Base-by-base conservation (phyloP, 75 land plant species). In the Picea glauca region DNA sequence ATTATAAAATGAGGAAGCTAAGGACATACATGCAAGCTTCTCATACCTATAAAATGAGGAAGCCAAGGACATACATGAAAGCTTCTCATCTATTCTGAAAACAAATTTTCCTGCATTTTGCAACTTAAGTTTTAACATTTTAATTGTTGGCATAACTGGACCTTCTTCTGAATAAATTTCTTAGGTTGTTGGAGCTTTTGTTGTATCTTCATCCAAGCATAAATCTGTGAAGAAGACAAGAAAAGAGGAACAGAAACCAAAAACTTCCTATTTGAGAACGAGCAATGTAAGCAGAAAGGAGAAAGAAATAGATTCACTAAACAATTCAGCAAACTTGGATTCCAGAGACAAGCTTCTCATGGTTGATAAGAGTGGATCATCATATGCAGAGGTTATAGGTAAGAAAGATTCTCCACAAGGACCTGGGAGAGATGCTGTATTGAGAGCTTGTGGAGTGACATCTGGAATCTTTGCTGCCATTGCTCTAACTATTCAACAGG, bases 401-500 rank as follows among this genome's bases (percentile, higher is more conserved):
- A 13, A 72, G 21, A 33, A 66, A 26, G 50, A 56, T 35, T 74
- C 77, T 32, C 35, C 56, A 63, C 17, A 67, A 4, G 57, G 76
- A 21, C 75, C 90, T 43, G 76, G 85, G 9, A 83, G 92, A 66
- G 60, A 72, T 76, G 77, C 70, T 68, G 96, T 93, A 65, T 88
- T 93, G 79, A 86, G 82, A 74, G 92, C 96, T 3, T 93, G 96
- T 80, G 78, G 72, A 60, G 59, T 79, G 61, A 94, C 98, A 57
- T 94, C 93, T 72, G 83, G 78, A 4, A 75, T 81, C 78, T 75
- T 94, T 58, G 88, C 86, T 63, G 85, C 80, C 35, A 60, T 88
- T 62, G 95, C 91, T 72, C 4, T 88, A 62, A 61, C 77, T 18
- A 77, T 89, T 54, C 87, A 95, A 78, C 91, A 91, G 98, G 98